Base-by-base conservation (phyloP, 257 asterid species). In the Plantago major region DNA sequence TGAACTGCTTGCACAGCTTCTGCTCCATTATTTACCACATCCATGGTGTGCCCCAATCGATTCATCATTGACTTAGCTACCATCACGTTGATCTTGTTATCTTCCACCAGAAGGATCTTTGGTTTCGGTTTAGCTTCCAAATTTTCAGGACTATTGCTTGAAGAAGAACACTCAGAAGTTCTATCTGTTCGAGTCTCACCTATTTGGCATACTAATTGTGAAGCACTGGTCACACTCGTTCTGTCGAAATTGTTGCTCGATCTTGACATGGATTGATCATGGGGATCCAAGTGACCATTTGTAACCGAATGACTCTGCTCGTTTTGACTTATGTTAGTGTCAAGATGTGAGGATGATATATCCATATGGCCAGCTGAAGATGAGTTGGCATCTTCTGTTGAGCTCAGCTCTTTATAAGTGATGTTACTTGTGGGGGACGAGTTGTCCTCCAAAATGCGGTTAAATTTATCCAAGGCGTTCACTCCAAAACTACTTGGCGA, bases 61-160 rank as follows among this genome's bases (percentile, higher is more conserved):
- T 83, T 84, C 97, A 82, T 83, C 96, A 90, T 85, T 12, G 93
- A 81, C 60, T 75, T 80, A 1, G 96, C 74, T 15, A 87, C 97
- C 89, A 87, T 83, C 67, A 90, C 90, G 53, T 84, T 88, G 11
- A 85, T 82, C 81, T 83, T 85, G 84, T 67, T 87, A 62, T 90
- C 96, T 60, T 87, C 97, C 55, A 90, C 97, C 5, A 90, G 90
- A 49, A 90, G 96, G 49, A 90, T 90, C 76, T 71, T 90, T 15
- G 93, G 95, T 63, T 76, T 79, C 16, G 28, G 6, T 50, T 68
- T 69, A 7, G 62, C 58, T 70, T 71, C 69, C 9, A 66, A 43
- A 42, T 14, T 65, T 58, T 78, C 82, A 9, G 64, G 74, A 61
- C 63, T 67, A 42, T 69, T 76, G 58, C 84, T 71, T n/a, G 87